Percentiles rank a stretch among this genome's conserved stretches.
Conservation (phyloP, 768 basidiomycete species). For the Hygrocybe punicea region DNA sequence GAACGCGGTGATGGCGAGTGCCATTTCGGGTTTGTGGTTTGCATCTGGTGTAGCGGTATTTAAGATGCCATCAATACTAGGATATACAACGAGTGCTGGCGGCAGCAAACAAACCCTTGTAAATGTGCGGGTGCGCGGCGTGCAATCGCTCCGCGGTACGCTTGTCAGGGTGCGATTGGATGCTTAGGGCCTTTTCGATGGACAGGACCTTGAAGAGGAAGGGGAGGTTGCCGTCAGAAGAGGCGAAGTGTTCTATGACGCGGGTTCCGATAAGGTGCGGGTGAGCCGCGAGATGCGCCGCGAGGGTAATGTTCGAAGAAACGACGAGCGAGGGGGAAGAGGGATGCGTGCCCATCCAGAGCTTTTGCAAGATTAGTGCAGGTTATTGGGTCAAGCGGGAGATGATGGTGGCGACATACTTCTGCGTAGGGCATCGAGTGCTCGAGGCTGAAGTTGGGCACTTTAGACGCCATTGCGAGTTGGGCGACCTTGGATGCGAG, state of each 20-base stretch:
- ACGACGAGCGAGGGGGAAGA: slow-evolving; percentile 49
- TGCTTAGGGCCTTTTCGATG: slow-evolving; percentile 84
- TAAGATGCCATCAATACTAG: slow-evolving; percentile 8
- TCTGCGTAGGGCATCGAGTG: slow-evolving; percentile 85
- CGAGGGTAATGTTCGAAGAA: slow-evolving; percentile 42
- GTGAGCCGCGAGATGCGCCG: slow-evolving; percentile 59
- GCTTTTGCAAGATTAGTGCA: slow-evolving; percentile 40
- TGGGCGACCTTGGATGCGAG: slow-evolving; percentile 82
- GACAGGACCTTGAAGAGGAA: slow-evolving; percentile 92
- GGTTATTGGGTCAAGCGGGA: background rate
- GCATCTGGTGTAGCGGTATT: slow-evolving; percentile 52
- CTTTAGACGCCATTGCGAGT: slow-evolving; percentile 58
- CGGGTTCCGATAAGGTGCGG: slow-evolving; percentile 64
- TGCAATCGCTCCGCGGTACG: slow-evolving; percentile 68
- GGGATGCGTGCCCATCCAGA: slow-evolving; percentile 99
- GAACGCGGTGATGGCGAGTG: slow-evolving; percentile 91
- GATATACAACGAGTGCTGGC: background rate
- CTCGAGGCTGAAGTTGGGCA: slow-evolving; percentile 66
- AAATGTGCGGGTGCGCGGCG: slow-evolving; percentile 69
- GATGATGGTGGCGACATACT: slow-evolving; percentile 45
- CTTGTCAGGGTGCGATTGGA: slow-evolving; percentile 92
- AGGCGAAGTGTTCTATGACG: slow-evolving; percentile 54
- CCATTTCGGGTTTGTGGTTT: slow-evolving; percentile 99
- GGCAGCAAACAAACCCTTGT: slow-evolving; percentile 66
- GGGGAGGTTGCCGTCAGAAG: slow-evolving; percentile 66